Base-by-base conservation (phyloP, 768 basidiomycete genomes). In the Boletus bicolor region DNA sequence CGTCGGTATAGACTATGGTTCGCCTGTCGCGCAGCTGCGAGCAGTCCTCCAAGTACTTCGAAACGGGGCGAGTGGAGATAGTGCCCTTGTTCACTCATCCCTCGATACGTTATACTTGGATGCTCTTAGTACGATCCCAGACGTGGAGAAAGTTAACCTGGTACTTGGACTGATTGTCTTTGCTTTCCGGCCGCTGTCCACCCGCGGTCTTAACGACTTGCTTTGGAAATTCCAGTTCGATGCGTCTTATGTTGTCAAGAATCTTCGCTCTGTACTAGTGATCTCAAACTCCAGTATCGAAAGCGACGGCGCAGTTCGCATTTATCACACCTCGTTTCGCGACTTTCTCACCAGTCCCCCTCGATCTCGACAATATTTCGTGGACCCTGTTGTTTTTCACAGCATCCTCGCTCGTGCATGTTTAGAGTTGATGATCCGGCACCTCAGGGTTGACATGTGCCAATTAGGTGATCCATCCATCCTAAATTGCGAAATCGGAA, bases 311-410 rank as follows among this genome's bases (percentile, higher is more conserved):
- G 37, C 53, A n/a, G 35, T 64, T 51, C 48, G 59, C 30, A 43
- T 64, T 30, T 64, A 64, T 43, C 63, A 64, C 35, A 64, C 62
- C 11, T 64, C 63, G 14, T 64, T 64, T 39, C 58, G 63, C 15
- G 63, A 64, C 35, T 64, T 64, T 51, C 58, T 64, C 51, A 55
- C 63, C 12, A 48, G 38, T 19, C 9, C 53, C 1, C 38, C 42
- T 21, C 63, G 63, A 55, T 64, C 63, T 39, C 45, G 19, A 43
- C 49, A 49, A 43, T 64, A 55, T 50, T 64, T 61, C 28, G 49
- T 55, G 32, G 56, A 64, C 14, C 26, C 55, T 24, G 8, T 30
- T 21, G 30, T 28, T 34, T 64, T 61, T 43, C 63, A 64, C 36
- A 19, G 44, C 17, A 44, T 44, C 44, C 43, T 64, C 21, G 63